Evolutionary conservation across 805 yeast species (phyloP).

Genomic region (Saccharomyces mikatae): DNA sequence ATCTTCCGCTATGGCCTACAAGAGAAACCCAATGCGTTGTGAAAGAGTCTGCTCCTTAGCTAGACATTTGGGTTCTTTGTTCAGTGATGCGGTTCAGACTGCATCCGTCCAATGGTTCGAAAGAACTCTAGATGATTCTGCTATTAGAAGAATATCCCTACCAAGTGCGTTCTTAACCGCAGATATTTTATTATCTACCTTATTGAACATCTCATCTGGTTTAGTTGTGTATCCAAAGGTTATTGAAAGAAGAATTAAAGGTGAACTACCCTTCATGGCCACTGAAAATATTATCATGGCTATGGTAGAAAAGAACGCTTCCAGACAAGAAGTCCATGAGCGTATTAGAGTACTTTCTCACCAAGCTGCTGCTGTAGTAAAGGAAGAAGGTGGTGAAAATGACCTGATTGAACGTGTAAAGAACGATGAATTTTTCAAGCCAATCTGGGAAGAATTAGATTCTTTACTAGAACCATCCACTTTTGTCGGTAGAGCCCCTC

Average conservation of each 20-base stretch:
- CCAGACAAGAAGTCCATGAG: conserved; percentile 98
- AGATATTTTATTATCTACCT: conserved; percentile 82
- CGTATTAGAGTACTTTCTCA: conserved; percentile 93
- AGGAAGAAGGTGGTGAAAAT: conserved; percentile 97
- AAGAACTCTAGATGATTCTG: conserved; percentile 96
- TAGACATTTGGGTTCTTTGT: conserved; percentile 87
- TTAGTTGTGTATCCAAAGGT: conserved; percentile 98
- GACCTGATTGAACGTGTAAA: conserved; percentile 86
- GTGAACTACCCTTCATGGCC: conserved; percentile 98
- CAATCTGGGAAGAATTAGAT: conserved; percentile 81
- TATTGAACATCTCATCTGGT: conserved; percentile 88
- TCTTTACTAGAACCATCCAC: conserved; percentile 80
- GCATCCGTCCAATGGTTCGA: conserved; percentile 99
- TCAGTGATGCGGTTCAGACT: conserved; percentile 90
- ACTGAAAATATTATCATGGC: conserved; percentile 99
- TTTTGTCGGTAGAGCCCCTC: conserved; percentile 96
- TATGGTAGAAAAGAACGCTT: conserved; percentile 96
- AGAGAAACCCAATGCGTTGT: conserved; percentile 98
- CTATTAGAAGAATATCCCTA: conserved; percentile 91
- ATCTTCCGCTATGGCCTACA: conserved; percentile 97
- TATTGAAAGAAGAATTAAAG: conserved; percentile 87
- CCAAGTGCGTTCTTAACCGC: conserved; percentile 96
- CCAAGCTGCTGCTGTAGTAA: conserved; percentile 94
- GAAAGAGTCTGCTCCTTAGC: conserved; percentile 98
- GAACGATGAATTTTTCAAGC: conserved; percentile 72